phyloP scores from a whole-genome alignment of 257 asterid species.

The Solanum clarkiae region DNA sequence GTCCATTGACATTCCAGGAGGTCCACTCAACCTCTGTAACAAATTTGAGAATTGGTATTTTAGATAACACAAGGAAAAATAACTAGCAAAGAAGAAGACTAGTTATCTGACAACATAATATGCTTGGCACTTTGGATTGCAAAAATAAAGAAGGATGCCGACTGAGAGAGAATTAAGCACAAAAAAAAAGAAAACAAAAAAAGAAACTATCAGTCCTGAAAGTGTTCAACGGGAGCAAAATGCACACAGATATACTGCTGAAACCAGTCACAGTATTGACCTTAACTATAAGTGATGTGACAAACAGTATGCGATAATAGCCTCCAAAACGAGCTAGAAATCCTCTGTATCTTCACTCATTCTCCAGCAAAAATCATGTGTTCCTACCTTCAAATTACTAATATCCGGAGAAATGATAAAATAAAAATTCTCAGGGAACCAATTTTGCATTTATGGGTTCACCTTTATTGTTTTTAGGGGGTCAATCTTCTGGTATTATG shows the following conservation, averaged over 20 bases:
- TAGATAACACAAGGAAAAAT: background rate
- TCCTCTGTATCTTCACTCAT: background rate
- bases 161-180: background rate
- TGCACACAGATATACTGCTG: background rate
- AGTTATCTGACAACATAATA: background rate
- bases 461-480: background rate
- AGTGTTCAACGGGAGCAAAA: background rate
- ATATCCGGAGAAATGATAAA: background rate
- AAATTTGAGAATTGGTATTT: background rate
- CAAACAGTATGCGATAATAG: background rate
- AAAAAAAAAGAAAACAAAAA: no score
- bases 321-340: background rate
- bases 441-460: background rate
- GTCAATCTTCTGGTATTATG: background rate
- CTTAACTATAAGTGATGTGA: background rate
- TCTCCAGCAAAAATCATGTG: background rate
- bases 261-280: background rate
- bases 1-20: slow-evolving; percentile 95
- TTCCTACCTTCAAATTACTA: background rate
- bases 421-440: background rate
- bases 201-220: background rate
- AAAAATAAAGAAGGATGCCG: background rate
- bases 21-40: slow-evolving; percentile 69
- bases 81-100: background rate
- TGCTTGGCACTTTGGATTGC: background rate